Evolutionary conservation across 257 asterid genomes (phyloP), one percentile per base, ranked within the genome.

Genomic region (Lantana camara): DNA sequence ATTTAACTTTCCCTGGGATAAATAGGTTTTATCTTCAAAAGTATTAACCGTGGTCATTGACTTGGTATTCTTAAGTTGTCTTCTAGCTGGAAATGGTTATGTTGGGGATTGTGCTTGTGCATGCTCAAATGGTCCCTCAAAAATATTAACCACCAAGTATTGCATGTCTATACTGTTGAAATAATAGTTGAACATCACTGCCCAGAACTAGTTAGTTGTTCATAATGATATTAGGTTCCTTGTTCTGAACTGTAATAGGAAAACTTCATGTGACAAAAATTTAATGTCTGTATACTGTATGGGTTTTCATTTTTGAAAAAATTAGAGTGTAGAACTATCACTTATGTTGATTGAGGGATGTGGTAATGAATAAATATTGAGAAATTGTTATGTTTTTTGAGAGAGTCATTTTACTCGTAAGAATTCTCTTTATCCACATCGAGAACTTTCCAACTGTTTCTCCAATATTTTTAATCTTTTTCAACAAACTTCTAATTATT

Each of bases 401-500:
- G 13, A 40, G 27, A 10, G 9, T 51, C 41, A 29, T 50, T 40
- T 57, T 49, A 35, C 7, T 30, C 7, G 29, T 23, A 35, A 45
- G 35, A 57, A 17, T 55, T 23, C n/a, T 57, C 24, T 35, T 68
- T 12, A 8, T 56, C 6, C 32, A 29, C 44, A 47, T 20, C 10
- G 6, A 47, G 52, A 47, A 66, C 55, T 13, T 20, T 23, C 19
- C 19, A 44, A 29, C 67, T 19, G 49, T 41, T 23, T 22, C 53
- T 68, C 70, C 48, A 19, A 22, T 52, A 40, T 30, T 27, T 20
- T 44, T 45, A 11, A 30, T 32, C 16, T 59, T 42, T 55, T 30
- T 54, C 5, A 20, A 45, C 23, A 48, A 16, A n/a, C 60, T 46
- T 48, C 4, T 38, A n/a, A 34, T 47, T 45, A 62, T 61, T 64